Conservation (phyloP, 306 rosid genomes). For the Lablab purpureus region DNA sequence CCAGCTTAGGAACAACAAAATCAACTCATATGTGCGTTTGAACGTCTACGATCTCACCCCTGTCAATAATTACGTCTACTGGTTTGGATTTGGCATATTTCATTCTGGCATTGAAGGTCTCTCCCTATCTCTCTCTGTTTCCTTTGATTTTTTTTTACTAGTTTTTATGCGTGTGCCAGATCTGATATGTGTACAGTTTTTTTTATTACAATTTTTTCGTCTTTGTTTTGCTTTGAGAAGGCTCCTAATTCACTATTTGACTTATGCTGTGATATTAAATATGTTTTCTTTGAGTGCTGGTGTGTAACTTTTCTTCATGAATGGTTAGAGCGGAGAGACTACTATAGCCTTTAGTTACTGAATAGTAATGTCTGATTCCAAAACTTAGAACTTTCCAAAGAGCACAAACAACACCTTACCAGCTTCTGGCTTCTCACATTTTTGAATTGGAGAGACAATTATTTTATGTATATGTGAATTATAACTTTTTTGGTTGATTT, state of each 20-base stretch:
- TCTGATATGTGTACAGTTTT: slow-evolving; percentile 37
- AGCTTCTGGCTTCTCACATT: background rate
- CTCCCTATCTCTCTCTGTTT: background rate
- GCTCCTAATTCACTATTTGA: background rate
- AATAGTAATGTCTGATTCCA: background rate
- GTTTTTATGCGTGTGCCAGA: slow-evolving; percentile 24
- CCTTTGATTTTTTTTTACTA: background rate
- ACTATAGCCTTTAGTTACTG: background rate
- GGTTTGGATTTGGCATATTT: slow-evolving; percentile 92
- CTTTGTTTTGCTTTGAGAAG: background rate
- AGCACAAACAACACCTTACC: background rate
- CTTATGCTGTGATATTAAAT: background rate
- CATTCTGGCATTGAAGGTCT: slow-evolving; percentile 96
- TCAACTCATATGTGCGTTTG: slow-evolving; percentile 59
- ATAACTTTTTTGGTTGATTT: too few relatives aligned
- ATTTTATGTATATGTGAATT: too few relatives aligned
- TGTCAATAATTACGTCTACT: slow-evolving; percentile 72
- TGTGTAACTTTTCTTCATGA: background rate
- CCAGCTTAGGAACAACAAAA: slow-evolving; percentile 2
- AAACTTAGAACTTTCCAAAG: background rate
- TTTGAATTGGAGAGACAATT: slow-evolving; percentile 4
- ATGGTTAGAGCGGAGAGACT: background rate
- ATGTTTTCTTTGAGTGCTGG: background rate
- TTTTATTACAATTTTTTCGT: background rate
- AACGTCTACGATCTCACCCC: slow-evolving; percentile 97